Evolutionary conservation across 1,284 basidiomycete genomes (phyloP).

Genomic region (Sporisorium sorghi): DNA sequence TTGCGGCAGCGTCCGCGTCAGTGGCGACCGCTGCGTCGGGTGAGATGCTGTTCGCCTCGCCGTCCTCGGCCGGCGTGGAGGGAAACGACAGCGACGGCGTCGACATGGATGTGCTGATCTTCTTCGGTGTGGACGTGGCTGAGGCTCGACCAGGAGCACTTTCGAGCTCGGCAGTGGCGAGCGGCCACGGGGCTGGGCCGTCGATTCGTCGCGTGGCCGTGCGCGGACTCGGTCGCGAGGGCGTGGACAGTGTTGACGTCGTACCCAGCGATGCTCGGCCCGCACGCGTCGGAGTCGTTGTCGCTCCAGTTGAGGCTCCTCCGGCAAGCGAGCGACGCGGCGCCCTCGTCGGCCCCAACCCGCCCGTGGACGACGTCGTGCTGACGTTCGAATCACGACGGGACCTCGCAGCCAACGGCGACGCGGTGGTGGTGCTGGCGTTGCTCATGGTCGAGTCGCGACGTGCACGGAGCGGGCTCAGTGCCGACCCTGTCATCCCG

Average conservation of each 20-base stretch:
- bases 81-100: conserved; percentile 36
- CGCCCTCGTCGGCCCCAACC: conserved; percentile 18
- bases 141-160: neutral
- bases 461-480: conserved; percentile 42
- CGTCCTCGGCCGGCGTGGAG: conserved; percentile 17
- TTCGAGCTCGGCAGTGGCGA: conserved; percentile 19
- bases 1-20: neutral
- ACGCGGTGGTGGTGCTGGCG: conserved; percentile 20
- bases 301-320: conserved; percentile 6
- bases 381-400: conserved; percentile 50
- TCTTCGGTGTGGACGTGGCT: conserved; percentile 16
- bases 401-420: conserved; percentile 17
- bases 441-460: conserved; percentile 54
- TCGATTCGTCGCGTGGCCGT: conserved; percentile 12
- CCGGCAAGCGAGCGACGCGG: conserved; percentile 26
- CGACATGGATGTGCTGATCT: conserved; percentile 24
- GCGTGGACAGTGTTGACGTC: conserved; percentile 25
- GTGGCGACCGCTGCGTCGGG: conserved; percentile 1
- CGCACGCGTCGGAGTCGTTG: conserved; percentile 18
- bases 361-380: conserved; percentile 38
- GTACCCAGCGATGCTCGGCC: conserved; percentile 28
- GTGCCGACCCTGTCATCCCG: conserved; percentile 9
- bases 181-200: conserved; percentile 45
- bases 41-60: conserved; percentile 8
- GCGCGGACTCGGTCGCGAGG: conserved; percentile 38